Evolutionary conservation across 495 filamentous ascomycete genomes (phyloP).

Genomic region (Acidiella bohemica): DNA sequence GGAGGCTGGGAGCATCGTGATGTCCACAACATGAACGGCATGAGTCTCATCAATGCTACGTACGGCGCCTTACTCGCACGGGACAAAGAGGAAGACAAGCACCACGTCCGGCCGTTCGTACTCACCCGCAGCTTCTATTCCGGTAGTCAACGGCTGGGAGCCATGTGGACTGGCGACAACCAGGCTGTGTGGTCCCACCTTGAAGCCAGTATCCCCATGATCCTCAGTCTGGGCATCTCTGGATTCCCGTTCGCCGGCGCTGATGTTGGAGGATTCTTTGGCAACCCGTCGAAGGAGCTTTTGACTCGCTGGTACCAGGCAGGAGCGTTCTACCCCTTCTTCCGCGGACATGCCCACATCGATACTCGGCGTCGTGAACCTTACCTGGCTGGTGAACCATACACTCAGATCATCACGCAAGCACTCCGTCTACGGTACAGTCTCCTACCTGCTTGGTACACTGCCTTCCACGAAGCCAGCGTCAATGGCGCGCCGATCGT

Average conservation of each 20-base stretch:
- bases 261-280: conserved; percentile 96
- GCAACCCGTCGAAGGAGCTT: conserved; percentile 84
- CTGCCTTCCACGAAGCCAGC: conserved; percentile 81
- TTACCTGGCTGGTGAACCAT: conserved; percentile 73
- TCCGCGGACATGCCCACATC: conserved; percentile 95
- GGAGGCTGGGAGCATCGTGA: conserved; percentile 95
- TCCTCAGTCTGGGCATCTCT: conserved; percentile 77
- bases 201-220: conserved; percentile 73
- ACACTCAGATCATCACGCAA: conserved; percentile 71
- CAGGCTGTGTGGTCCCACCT: conserved; percentile 88
- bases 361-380: conserved; percentile 89
- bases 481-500: conserved; percentile 75
- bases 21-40: conserved; percentile 85
- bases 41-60: conserved; percentile 89
- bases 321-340: conserved; percentile 96
- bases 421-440: conserved; percentile 80
- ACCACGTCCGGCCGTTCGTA: conserved; percentile 56
- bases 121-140: conserved; percentile 85
- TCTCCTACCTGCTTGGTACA: conserved; percentile 90
- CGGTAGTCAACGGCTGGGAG: conserved; percentile 74
- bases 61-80: conserved; percentile 68
- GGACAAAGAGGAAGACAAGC: conserved; percentile 56
- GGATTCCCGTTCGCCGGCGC: conserved; percentile 92
- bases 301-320: conserved; percentile 92
- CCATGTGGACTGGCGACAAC: conserved; percentile 99